phyloP scores from a whole-genome alignment of 169 alveolate genomes.

The Cryptosporidium ubiquitum region DNA sequence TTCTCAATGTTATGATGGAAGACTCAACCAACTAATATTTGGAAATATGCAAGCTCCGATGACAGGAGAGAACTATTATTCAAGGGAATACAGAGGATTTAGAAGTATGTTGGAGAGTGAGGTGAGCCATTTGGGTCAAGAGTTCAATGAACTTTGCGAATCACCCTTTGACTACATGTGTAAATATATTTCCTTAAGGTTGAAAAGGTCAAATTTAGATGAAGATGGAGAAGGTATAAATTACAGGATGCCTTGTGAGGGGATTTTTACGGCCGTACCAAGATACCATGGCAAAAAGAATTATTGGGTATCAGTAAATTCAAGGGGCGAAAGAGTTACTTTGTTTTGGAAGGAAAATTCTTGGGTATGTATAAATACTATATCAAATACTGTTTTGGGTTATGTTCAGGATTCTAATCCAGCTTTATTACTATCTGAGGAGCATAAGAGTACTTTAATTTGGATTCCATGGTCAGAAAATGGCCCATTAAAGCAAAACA shows the following conservation, averaged over 20 bases:
- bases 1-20: conserved; percentile 71
- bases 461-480: conserved; percentile 61
- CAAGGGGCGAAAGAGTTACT: conserved; percentile 41
- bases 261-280: conserved; percentile 55
- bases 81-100: not conserved
- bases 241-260: conserved; percentile 54
- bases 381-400: conserved; percentile 37
- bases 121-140: not conserved
- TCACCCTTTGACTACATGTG: conserved; percentile 34
- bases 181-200: conserved; percentile 22
- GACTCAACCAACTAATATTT: conserved; percentile 9
- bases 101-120: conserved; percentile 3
- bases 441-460: conserved; percentile 1
- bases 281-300: conserved; percentile 27
- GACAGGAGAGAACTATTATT: conserved; percentile 2
- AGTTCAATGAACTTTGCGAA: conserved; percentile 23
- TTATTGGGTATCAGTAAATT: conserved; percentile 53
- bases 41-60: conserved; percentile 1
- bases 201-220: not conserved
- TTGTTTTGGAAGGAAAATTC: conserved; percentile 62
- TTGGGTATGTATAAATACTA: conserved; percentile 55
- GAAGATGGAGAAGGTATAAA: conserved; percentile 2
- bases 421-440: not conserved
- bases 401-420: conserved; percentile 63
- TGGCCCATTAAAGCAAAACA: conserved; percentile 6